These are phyloP conservation scores for Aspergillus wentii DNA, from an alignment of 495 filamentous ascomycete genomes.

Conservation along the genomic window DNA sequence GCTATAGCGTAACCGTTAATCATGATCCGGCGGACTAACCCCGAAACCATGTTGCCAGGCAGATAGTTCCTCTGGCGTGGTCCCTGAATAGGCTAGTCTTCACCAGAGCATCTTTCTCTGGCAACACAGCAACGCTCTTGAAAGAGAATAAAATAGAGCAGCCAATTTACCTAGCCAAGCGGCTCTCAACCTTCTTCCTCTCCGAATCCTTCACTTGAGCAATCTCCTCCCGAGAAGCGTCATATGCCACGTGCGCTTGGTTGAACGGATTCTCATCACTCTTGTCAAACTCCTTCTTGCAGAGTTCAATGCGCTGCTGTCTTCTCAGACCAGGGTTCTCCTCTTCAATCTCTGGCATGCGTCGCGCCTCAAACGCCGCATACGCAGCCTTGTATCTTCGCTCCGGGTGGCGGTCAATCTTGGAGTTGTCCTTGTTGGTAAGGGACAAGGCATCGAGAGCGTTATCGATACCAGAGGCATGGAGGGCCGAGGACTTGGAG, in stretches of 20 bases:
- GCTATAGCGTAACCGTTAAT: too few species aligned
- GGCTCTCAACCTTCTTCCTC: conserved; percentile 67
- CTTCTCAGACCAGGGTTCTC: conserved; percentile 74
- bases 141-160: too few species aligned
- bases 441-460: conserved; percentile 78
- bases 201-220: conserved; percentile 59
- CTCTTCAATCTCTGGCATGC: conserved; percentile 76
- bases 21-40: too few species aligned
- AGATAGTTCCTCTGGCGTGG: too few species aligned
- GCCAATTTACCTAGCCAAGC: conserved; percentile 48
- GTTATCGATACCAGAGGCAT: conserved; percentile 84
- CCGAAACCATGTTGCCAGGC: too few species aligned
- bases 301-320: conserved; percentile 73
- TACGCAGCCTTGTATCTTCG: conserved; percentile 83
- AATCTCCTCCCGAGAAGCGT: conserved; percentile 77
- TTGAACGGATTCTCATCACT: conserved; percentile 92
- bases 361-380: conserved; percentile 77
- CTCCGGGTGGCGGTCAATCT: conserved; percentile 85
- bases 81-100: too few species aligned
- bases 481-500: conserved; percentile 52
- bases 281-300: conserved; percentile 87
- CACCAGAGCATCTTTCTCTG: too few species aligned
- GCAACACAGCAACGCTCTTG: too few species aligned
- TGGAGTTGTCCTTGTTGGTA: conserved; percentile 46
- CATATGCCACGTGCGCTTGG: conserved; percentile 65